phyloP scores from a whole-genome alignment of 108 stramenopile genomes.

The Mediolabrus comicus region DNA sequence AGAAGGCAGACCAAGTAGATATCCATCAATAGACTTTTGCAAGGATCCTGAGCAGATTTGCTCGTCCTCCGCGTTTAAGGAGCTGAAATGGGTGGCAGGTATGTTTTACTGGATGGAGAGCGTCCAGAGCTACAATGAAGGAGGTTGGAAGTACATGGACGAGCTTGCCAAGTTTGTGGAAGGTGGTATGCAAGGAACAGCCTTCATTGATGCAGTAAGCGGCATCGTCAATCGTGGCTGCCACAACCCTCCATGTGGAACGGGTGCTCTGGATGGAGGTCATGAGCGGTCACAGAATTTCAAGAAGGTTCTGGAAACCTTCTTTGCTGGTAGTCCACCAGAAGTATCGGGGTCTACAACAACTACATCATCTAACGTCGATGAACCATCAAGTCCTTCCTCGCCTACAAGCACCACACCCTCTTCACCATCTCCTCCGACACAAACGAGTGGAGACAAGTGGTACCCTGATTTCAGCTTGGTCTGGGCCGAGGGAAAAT shows the following conservation, averaged over 20 bases:
- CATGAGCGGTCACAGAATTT: slow-evolving; percentile 32
- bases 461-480: slow-evolving; percentile 18
- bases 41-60: slow-evolving; percentile 17
- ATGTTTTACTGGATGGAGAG: slow-evolving; percentile 39
- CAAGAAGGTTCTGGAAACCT: slow-evolving; percentile 29
- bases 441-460: background rate
- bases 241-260: slow-evolving; percentile 20
- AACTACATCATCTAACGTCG: background rate
- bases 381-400: background rate
- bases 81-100: slow-evolving; percentile 25
- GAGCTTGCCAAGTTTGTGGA: slow-evolving; percentile 37
- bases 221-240: slow-evolving; percentile 39
- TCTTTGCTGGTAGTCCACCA: slow-evolving; percentile 21
- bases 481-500: slow-evolving; percentile 9
- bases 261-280: background rate
- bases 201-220: slow-evolving; percentile 21
- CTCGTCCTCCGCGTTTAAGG: background rate
- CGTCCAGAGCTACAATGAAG: slow-evolving; percentile 35
- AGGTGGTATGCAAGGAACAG: slow-evolving; percentile 19
- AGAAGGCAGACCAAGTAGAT: too few relatives aligned
- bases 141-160: slow-evolving; percentile 37
- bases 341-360: slow-evolving; percentile 1
- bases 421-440: background rate
- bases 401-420: too few relatives aligned
- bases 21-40: slow-evolving; percentile 14